These are phyloP conservation scores for Perilla frutescens DNA, from an alignment of 257 asterid species.

Conservation along the genomic window DNA sequence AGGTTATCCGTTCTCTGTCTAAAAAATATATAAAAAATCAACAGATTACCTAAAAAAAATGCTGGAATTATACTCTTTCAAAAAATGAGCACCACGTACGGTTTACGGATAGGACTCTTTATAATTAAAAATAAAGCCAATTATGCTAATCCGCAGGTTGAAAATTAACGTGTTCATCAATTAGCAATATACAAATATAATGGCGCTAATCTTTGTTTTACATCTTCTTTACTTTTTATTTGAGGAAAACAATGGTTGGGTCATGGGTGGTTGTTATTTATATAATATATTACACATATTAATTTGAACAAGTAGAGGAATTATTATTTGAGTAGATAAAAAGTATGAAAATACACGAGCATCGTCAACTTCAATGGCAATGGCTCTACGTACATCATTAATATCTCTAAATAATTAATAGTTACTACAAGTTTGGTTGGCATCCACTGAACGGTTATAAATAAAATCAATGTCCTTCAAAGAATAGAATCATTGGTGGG, in stretches of 20 bases:
- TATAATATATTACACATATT: background rate
- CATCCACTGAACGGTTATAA: constrained; percentile 49
- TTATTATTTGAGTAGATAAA: constrained; percentile 26
- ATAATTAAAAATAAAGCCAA: no score
- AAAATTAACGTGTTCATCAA: no score
- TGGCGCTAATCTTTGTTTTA: background rate
- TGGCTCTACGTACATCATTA: background rate
- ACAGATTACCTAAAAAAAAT: no score
- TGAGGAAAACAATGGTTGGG: background rate
- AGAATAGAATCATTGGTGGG: constrained; percentile 45
- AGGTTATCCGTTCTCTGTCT: no score
- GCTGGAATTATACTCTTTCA: no score
- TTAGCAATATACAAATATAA: background rate
- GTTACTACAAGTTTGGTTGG: constrained; percentile 43
- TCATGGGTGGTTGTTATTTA: background rate
- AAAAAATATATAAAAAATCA: no score
- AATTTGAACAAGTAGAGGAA: background rate
- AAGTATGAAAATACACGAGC: background rate
- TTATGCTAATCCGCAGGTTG: no score
- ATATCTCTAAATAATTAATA: background rate
- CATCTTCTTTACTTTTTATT: no score
- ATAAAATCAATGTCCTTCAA: constrained; percentile 34
- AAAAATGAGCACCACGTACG: no score
- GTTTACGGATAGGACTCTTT: no score
- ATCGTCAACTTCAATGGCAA: background rate